phyloP scores from a whole-genome alignment of 2,329 filamentous ascomycete genomes.

The Berkeleyomyces basicola region DNA sequence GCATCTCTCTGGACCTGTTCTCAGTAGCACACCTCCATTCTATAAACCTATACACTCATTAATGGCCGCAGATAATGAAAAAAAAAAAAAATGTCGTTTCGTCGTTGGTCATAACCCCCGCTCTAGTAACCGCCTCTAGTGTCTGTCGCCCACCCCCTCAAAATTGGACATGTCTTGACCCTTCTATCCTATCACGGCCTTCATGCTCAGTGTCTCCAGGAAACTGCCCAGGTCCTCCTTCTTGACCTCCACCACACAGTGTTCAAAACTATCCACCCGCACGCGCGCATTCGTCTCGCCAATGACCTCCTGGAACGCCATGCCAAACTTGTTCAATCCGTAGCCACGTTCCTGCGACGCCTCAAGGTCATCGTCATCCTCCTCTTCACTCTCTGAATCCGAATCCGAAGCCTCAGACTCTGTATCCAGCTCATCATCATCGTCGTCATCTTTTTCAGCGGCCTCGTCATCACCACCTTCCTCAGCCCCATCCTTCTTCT shows the following conservation, averaged over 20 bases:
- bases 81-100: conserved; percentile 3
- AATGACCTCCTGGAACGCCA: conserved; percentile 89
- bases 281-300: conserved; percentile 80
- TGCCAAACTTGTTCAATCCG: conserved; percentile 78
- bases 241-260: conserved; percentile 92
- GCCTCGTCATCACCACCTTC: conserved; percentile 17
- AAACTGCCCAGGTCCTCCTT: conserved; percentile 89
- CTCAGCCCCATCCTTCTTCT: not conserved
- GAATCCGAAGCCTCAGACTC: conserved; percentile 21
- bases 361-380: conserved; percentile 40
- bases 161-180: conserved; percentile 5
- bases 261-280: conserved; percentile 89
- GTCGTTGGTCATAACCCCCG: not conserved
- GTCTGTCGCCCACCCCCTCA: not conserved
- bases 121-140: not conserved
- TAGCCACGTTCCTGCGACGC: conserved; percentile 44
- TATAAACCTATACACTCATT: not conserved
- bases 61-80: not conserved
- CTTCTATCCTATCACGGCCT: conserved; percentile 53
- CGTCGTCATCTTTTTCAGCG: conserved; percentile 29
- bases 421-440: conserved; percentile 32
- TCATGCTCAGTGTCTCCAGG: conserved; percentile 80
- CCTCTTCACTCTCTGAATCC: conserved; percentile 22
- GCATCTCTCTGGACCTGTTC: not conserved
- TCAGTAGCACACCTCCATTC: not conserved